Evolutionary conservation across 1,139 yeast genomes (phyloP).

Genomic region (Kodamaea anthophila): DNA sequence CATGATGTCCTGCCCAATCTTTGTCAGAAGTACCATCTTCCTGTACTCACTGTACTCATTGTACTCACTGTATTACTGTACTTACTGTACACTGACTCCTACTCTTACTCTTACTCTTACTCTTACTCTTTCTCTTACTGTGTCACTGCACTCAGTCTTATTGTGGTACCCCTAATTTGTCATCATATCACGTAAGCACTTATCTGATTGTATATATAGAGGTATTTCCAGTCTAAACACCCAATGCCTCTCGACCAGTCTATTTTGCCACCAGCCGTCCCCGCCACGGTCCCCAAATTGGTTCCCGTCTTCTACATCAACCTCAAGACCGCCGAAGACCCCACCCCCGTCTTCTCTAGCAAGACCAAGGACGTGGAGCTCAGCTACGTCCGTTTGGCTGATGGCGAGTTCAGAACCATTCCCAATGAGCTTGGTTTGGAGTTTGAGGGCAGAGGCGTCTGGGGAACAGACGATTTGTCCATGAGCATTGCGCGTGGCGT

Average conservation of each 20-base stretch:
- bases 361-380: constrained; percentile 14
- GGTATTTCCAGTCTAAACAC: too few species aligned
- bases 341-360: constrained; percentile 15
- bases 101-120: too few species aligned
- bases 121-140: too few species aligned
- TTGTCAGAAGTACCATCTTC: too few species aligned
- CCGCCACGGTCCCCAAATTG: constrained; percentile 17
- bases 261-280: constrained; percentile 11
- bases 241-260: constrained; percentile 6
- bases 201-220: too few species aligned
- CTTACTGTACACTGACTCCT: too few species aligned
- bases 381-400: constrained; percentile 17
- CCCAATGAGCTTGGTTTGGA: constrained; percentile 24
- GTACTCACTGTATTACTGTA: too few species aligned
- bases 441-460: constrained; percentile 19
- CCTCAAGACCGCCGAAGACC: constrained; percentile 16
- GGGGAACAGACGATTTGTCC: constrained; percentile 46
- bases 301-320: constrained; percentile 28
- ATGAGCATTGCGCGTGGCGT: constrained; percentile 22
- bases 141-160: too few species aligned
- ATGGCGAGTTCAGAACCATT: constrained; percentile 26
- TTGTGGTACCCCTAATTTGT: not conserved
- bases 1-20: too few species aligned
- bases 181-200: not conserved
- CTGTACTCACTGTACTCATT: too few species aligned